Conservation (phyloP, 2,329 filamentous ascomycete genomes). For the Neophaeococcomyces mojaviensis region DNA sequence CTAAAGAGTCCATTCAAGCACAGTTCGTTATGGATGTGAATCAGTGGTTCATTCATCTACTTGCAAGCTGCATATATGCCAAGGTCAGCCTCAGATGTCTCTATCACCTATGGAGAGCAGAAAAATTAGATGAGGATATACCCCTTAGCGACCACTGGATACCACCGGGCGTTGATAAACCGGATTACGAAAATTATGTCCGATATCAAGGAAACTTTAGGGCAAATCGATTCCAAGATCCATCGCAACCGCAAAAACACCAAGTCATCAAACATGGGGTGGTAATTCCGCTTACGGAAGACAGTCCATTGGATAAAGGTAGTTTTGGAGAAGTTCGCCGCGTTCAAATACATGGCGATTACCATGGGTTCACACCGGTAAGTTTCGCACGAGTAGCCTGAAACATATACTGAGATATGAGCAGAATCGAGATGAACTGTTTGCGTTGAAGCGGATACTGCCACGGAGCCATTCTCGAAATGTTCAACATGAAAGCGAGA, state of each 20-base stretch:
- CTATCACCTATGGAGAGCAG: background rate
- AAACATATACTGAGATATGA: background rate
- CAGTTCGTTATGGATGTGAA: background rate
- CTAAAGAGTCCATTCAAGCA: too few species aligned
- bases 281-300: background rate
- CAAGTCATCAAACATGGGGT: conserved; percentile 15
- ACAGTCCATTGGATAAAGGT: background rate
- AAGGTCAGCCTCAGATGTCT: background rate
- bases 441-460: background rate
- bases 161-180: background rate
- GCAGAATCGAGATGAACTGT: background rate
- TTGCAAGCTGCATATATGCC: background rate
- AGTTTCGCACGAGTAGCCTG: background rate
- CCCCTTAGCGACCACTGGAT: background rate
- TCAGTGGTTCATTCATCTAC: background rate
- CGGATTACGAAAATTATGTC: background rate
- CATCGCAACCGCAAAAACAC: conserved; percentile 15
- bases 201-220: background rate
- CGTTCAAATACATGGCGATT: background rate
- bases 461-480: background rate
- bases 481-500: conserved; percentile 1
- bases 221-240: background rate
- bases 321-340: conserved; percentile 2
- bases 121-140: background rate
- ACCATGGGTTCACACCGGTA: background rate